phyloP scores from a whole-genome alignment of 2,329 filamentous ascomycete genomes.

The Calonectria hawksworthii region DNA sequence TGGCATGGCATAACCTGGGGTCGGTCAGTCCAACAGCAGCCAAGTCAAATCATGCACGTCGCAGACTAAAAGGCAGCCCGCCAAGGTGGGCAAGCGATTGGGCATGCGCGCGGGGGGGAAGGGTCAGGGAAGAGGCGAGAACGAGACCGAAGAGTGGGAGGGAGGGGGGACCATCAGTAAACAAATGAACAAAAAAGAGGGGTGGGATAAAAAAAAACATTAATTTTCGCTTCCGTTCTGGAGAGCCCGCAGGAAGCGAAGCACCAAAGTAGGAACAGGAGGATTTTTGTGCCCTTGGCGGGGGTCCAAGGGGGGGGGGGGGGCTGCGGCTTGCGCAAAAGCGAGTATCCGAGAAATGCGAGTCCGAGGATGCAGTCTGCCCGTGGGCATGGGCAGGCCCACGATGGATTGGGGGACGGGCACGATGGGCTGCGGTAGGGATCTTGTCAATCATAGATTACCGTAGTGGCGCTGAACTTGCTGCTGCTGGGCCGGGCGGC shows the following conservation, averaged over 20 bases:
- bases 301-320: background rate
- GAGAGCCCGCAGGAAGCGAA: background rate
- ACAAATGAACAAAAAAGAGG: background rate
- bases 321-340: background rate
- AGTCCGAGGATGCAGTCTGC: conserved; percentile 23
- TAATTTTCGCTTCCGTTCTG: too few relatives aligned
- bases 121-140: background rate
- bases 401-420: background rate
- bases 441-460: conserved; percentile 12
- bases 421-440: background rate
- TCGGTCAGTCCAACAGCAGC: background rate
- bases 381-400: too few relatives aligned
- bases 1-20: conserved; percentile 16
- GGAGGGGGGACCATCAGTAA: background rate
- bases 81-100: background rate
- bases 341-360: conserved; percentile 22
- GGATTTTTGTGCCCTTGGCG: conserved; percentile 9
- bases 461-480: background rate
- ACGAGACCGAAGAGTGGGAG: background rate
- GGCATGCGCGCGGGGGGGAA: background rate
- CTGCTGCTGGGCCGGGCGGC: background rate
- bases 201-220: background rate
- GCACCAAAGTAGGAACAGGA: background rate
- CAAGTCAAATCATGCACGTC: background rate
- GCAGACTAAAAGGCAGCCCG: background rate